Evolutionary conservation across 805 yeast genomes (phyloP).

Genomic region (Saccharomyces mikatae): DNA sequence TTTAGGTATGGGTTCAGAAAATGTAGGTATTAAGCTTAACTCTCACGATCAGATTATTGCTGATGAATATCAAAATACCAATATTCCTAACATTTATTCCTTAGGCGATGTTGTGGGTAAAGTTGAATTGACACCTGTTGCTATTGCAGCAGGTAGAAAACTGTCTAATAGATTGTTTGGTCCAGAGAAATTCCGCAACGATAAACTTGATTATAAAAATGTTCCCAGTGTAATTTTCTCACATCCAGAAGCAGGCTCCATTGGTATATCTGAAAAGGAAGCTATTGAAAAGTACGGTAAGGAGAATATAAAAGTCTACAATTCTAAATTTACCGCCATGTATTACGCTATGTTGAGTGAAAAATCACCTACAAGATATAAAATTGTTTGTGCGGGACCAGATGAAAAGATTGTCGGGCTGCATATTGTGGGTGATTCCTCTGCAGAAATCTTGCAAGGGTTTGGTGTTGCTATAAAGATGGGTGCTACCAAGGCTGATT

Average conservation of each 20-base stretch:
- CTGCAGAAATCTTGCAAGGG: constrained; percentile 93
- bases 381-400: constrained; percentile 65
- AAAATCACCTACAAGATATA: constrained; percentile 83
- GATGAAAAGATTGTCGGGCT: constrained; percentile 93
- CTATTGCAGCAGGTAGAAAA: constrained; percentile 96
- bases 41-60: constrained; percentile 57
- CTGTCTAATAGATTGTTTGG: constrained; percentile 89
- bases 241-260: constrained; percentile 95
- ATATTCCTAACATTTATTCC: constrained; percentile 63
- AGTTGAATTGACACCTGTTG: constrained; percentile 94
- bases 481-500: constrained; percentile 98
- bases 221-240: constrained; percentile 96
- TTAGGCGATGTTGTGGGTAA: constrained; percentile 93
- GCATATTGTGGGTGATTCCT: constrained; percentile 84
- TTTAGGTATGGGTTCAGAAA: constrained; percentile 65
- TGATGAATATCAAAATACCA: constrained; percentile 84
- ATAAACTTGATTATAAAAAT: constrained; percentile 77
- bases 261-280: constrained; percentile 75
- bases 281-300: constrained; percentile 76
- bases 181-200: constrained; percentile 55
- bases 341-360: constrained; percentile 76
- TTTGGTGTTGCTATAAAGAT: constrained; percentile 96
- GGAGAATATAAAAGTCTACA: constrained; percentile 72
- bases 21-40: constrained; percentile 61
- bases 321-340: constrained; percentile 82